Base-by-base conservation (phyloP, 306 rosid genomes). In the Aeschynomene evenia region DNA sequence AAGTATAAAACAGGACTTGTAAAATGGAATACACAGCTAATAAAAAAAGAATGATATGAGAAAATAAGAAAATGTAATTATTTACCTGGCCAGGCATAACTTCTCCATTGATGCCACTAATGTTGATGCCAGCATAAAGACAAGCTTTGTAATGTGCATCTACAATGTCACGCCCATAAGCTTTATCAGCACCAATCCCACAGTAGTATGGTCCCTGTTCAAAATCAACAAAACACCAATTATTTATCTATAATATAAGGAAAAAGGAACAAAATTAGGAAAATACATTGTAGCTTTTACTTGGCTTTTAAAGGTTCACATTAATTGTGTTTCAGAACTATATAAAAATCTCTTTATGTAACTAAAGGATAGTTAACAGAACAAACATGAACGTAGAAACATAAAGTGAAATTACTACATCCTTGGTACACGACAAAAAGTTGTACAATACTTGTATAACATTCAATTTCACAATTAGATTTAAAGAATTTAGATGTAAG, bases 11-110 rank as follows among this genome's bases (percentile, higher is more conserved):
- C n/a, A n/a, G n/a, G n/a, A n/a, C n/a, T n/a, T n/a, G n/a, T n/a
- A n/a, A n/a, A n/a, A n/a, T n/a, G n/a, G n/a, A n/a, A n/a, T n/a
- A n/a, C n/a, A n/a, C n/a, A n/a, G n/a, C n/a, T n/a, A n/a, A n/a
- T n/a, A n/a, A n/a, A n/a, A n/a, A n/a, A n/a, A n/a, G n/a, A n/a
- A 33, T 33, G 0, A 33, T 31, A 5, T 6, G 37, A 33, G 9
- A 5, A 33, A 33, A 33, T 1, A 7, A 33, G 7, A 33, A 33
- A 40, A 40, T 40, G 15, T n/a, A n/a, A n/a, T 11, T 11, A 11
- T 12, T 22, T 78, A 85, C 92, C 87, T 87, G 92, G 39, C 89
- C 92, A 45, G 92, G 89, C 92, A 87, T 87, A 37, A 87, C 89
- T 72, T 87, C 92, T 40, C 84, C 92, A 76, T 87, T 87, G 79